Evolutionary conservation across 176 grass and related monocot species (phyloP).

Genomic region (Triticum timopheevii): DNA sequence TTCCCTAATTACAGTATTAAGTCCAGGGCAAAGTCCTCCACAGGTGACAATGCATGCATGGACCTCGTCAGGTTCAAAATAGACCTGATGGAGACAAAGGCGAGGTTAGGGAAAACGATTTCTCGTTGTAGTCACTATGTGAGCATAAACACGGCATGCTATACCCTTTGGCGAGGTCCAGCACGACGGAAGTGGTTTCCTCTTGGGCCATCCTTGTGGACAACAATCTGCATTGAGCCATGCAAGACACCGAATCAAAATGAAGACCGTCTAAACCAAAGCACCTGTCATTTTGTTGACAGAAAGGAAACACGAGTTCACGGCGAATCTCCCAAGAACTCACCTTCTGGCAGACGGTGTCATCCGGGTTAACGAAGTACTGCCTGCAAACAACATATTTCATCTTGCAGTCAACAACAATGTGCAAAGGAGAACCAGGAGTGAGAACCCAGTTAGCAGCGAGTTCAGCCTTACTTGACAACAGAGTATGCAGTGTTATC

Average conservation of each 20-base stretch:
- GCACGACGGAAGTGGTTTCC: conserved; percentile 88
- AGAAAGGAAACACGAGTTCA: neutral
- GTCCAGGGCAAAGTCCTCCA: conserved; percentile 94
- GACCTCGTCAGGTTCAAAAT: conserved; percentile 88
- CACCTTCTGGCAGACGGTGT: conserved; percentile 95
- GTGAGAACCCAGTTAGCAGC: neutral
- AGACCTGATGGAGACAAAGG: conserved; percentile 49
- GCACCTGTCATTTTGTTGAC: neutral
- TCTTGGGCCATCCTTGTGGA: conserved; percentile 73
- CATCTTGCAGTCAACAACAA: neutral
- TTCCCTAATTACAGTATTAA: conserved; percentile 99
- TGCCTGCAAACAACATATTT: conserved; percentile 50
- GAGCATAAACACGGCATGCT: neutral
- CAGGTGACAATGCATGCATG: conserved; percentile 97
- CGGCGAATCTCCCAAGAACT: conserved; percentile 2
- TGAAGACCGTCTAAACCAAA: neutral
- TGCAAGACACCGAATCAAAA: neutral
- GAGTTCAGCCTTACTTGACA: conserved; percentile 64
- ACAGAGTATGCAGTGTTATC: conserved; percentile 94
- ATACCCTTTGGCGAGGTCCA: conserved; percentile 87
- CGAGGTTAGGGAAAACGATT: conserved; percentile 7
- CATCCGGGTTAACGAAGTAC: conserved; percentile 82
- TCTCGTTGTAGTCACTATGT: neutral
- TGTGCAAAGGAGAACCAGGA: neutral
- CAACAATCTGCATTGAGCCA: conserved; percentile 64